Conservation (phyloP, 2,329 filamentous ascomycete species). For the Hypoxylon sp. region DNA sequence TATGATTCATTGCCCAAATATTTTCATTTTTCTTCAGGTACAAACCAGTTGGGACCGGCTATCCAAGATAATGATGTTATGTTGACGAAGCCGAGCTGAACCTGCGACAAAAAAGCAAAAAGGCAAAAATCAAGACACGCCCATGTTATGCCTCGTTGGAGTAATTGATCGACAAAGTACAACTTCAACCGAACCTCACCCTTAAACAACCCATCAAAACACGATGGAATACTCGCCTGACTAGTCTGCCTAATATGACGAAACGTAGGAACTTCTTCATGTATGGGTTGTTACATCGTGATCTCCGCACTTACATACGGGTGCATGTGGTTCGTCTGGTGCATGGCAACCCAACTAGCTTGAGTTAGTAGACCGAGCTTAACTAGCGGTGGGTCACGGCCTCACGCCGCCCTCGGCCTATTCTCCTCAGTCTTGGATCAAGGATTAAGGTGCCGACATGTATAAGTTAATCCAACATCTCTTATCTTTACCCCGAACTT, state of each 20-base stretch:
- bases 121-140: constrained; percentile 16
- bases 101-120: constrained; percentile 13
- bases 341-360: constrained; percentile 44
- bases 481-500: not conserved
- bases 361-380: constrained; percentile 37
- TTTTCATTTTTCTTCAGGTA: constrained; percentile 12
- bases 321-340: constrained; percentile 34
- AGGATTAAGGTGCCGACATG: constrained; percentile 23
- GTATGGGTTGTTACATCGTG: constrained; percentile 39
- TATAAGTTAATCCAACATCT: constrained; percentile 24
- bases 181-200: not conserved
- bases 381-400: constrained; percentile 35
- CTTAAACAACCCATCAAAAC: constrained; percentile 3
- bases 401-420: constrained; percentile 36
- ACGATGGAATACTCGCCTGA: constrained; percentile 3
- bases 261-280: constrained; percentile 23
- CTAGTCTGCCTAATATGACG: constrained; percentile 25
- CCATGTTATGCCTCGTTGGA: constrained; percentile 13
- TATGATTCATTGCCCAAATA: constrained; percentile 11
- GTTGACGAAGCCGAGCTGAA: constrained; percentile 15
- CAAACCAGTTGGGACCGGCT: constrained; percentile 7
- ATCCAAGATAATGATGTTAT: constrained; percentile 22
- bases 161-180: constrained; percentile 25
- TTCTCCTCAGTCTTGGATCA: constrained; percentile 17
- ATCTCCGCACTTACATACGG: constrained; percentile 24